Evolutionary conservation across 768 basidiomycete species (phyloP), one percentile per base, ranked within the genome.

Genomic region (Tulasnella sp.): DNA sequence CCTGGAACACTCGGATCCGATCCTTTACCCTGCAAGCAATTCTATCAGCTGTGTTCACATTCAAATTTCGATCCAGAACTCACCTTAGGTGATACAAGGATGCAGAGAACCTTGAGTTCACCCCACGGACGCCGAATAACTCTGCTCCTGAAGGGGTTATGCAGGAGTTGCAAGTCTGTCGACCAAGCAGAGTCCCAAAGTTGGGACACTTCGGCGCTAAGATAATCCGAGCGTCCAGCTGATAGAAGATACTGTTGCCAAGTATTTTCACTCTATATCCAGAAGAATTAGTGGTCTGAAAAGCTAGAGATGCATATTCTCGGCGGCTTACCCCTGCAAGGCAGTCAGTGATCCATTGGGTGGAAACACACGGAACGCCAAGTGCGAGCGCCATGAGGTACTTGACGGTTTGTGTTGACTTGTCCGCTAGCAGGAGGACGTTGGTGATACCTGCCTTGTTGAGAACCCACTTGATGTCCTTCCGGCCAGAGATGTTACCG

Each of bases 351-450:
- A 82, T 78, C 72, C 78, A 85, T 45, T 69, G 67, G 11, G 72
- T 72, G 0, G 79, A 80, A 6, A 85, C 68, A 77, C 81, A 83
- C 1, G 85, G 85, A 25, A 85, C 81, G 3, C 84, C 84, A 64
- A 83, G 79, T 1, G 83, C 82, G 29, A 85, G 80, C 9, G 83
- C 82, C 34, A 81, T 79, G 78, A 85, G 80, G 74, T 80, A 81
- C 77, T 85, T 85, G 31, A 78, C 72, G 15, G 82, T 83, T 45
- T 81, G 77, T 8, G 68, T 70, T 14, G 80, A 37, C 14, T 78
- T 75, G 39, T 81, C 78, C 17, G 80, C 77, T 6, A 83, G 77
- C 17, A 82, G 78, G 70, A 83, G 77, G 76, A 83, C 76, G 2
- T 74, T 74, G 37, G 78, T 74, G 29, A 82, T 42, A 22, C 69